phyloP scores from a whole-genome alignment of 139 green algal genomes.

The Edaphochlamys debaryana region DNA sequence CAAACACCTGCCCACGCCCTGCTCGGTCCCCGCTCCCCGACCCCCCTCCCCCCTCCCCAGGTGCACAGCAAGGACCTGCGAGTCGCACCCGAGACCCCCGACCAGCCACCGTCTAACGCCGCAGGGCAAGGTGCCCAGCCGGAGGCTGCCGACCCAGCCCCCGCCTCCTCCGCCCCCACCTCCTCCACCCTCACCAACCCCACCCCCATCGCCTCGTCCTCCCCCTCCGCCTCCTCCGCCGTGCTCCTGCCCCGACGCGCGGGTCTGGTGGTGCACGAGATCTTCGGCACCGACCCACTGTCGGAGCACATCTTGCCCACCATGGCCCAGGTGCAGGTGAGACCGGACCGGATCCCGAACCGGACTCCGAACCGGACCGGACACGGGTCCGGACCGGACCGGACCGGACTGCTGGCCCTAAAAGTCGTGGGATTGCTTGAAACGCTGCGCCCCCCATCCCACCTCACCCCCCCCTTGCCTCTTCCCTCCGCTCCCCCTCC shows the following conservation, averaged over 20 bases:
- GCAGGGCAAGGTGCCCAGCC: too few relatives aligned
- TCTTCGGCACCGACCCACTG: slow-evolving; percentile 59
- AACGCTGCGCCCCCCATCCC: too few relatives aligned
- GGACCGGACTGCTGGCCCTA: too few relatives aligned
- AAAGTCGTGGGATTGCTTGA: too few relatives aligned
- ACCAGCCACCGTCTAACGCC: background rate
- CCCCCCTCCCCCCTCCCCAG: too few relatives aligned
- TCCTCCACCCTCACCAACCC: background rate
- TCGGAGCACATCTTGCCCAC: slow-evolving; percentile 55
- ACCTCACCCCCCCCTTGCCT: too few relatives aligned
- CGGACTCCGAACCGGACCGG: background rate
- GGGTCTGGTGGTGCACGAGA: slow-evolving; percentile 53
- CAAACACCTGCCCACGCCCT: too few relatives aligned
- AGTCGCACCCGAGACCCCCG: background rate
- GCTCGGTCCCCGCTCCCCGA: too few relatives aligned
- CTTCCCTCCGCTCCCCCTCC: too few relatives aligned
- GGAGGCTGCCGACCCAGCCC: background rate
- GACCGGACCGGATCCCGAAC: background rate
- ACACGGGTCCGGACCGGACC: too few relatives aligned
- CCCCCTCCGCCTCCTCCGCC: too few relatives aligned
- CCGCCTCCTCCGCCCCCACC: background rate
- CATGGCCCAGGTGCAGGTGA: slow-evolving; percentile 46
- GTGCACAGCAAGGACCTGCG: slow-evolving; percentile 44
- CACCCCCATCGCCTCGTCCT: too few relatives aligned
- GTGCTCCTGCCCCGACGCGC: slow-evolving; percentile 33